Evolutionary conservation across 768 basidiomycete species (phyloP).

Genomic region (Lenzites betulinus): DNA sequence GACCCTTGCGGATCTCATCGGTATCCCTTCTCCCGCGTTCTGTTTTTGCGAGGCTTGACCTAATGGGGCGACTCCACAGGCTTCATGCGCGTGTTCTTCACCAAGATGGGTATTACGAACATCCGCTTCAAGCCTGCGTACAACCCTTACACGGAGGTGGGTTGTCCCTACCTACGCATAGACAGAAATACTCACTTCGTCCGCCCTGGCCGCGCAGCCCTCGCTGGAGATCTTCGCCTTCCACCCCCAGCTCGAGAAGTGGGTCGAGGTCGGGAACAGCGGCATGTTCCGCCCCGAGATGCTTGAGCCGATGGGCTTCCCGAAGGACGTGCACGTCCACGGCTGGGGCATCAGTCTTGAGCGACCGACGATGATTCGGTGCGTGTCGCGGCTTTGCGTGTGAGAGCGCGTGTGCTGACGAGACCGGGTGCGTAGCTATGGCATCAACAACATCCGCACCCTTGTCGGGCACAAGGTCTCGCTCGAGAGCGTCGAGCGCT

Average conservation of each 20-base stretch:
- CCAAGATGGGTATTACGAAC: constrained; percentile 93
- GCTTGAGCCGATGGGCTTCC: constrained; percentile 98
- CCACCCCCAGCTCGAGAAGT: constrained; percentile 89
- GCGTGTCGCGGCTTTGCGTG: constrained; percentile 28
- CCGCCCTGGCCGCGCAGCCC: constrained; percentile 49
- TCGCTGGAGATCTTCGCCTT: constrained; percentile 98
- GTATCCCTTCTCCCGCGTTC: constrained; percentile 42
- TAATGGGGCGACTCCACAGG: constrained; percentile 39
- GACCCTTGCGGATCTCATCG: constrained; percentile 94
- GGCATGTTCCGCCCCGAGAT: constrained; percentile 99
- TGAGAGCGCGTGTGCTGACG: not conserved
- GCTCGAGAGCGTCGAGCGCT: constrained; percentile 84
- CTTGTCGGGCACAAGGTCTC: constrained; percentile 97
- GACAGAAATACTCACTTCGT: not conserved
- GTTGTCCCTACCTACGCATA: constrained; percentile 4
- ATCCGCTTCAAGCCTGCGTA: constrained; percentile 98
- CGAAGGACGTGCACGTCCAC: constrained; percentile 92
- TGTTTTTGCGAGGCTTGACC: not conserved
- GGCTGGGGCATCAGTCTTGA: constrained; percentile 97
- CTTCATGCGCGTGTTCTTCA: constrained; percentile 99
- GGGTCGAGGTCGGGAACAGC: constrained; percentile 99
- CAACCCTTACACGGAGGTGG: constrained; percentile 93
- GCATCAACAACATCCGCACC: constrained; percentile 95
- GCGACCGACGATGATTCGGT: constrained; percentile 99
- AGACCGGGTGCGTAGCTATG: constrained; percentile 60